Base-by-base conservation (phyloP, 352 stramenopile genomes). In the Lagenidium giganteum region DNA sequence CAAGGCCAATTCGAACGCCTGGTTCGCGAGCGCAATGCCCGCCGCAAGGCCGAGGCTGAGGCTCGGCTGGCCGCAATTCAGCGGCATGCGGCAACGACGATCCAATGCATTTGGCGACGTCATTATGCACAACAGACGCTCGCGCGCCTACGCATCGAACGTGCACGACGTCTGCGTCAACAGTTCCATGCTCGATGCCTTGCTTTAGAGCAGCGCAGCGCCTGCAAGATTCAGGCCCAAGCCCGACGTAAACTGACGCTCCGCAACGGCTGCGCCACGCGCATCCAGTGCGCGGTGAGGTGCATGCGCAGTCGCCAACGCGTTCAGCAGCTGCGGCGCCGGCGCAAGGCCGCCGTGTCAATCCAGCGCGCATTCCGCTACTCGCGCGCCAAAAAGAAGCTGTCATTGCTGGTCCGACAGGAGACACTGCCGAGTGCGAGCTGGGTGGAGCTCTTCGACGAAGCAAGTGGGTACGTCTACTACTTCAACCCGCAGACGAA, bases 361-460 rank as follows among this genome's bases (percentile, higher is more conserved):
- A 72, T 86, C 35, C 73, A 86, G 36, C 65, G 73, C 1, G 65
- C 70, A 23, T 86, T 86, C 48, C 69, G 73, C 4, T 67, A 72
- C 22, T 54, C 56, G 4, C 58, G 58, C 4, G 63, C 59, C 25
- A 78, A 69, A 38, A 57, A 52, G 21, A 51, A 54, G 48, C 56
- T 86, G 22, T 55, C 64, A 17, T 37, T 37, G 26, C 47, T 75
- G n/a, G 53, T 75, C 22, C 49, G 47, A 21, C 35, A 47, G 8
- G 67, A 67, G 50, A 55, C 21, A 29, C 41, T 26, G 36, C 57
- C 25, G 30, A 30, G 22, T 9, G 29, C 30, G 28, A 56, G 17
- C 9, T 90, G 78, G 78, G 68, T 87, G 8, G 78, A 87, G 55
- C 64, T 85, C 14, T 69, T 87, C 29, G 78, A 90, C 45, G 75